Base-by-base conservation (phyloP, 108 stramenopile genomes). In the Skeletonema potamos region DNA sequence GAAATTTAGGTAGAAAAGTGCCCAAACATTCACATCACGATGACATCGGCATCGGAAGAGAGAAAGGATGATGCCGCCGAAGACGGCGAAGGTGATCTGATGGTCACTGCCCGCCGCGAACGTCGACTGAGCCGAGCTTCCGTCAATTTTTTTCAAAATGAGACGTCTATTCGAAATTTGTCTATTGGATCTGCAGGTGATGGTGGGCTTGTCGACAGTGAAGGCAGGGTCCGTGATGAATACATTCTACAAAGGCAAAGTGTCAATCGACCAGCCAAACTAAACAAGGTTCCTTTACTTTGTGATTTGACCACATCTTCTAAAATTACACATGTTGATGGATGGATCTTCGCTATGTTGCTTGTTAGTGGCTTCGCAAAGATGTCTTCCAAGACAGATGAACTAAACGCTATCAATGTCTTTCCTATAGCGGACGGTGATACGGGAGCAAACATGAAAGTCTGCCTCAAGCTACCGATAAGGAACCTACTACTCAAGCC, bases 391-490 rank as follows among this genome's bases (percentile, higher is more conserved):
- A 72, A 78, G 27, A 65, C 54, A 63, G 63, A 78, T 34, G 72
- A 80, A 22, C 60, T 80, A 12, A 80, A 80, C 58, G 61, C 59
- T 5, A 80, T 80, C 60, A 80, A 80, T 37, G 79, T 80, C 15
- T 80, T 74, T 46, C 79, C 79, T 12, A 80, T 80, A 58, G 68
- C 79, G 20, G 79, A 80, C 32, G 79, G 73, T 24, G 79, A 80
- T 27, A 80, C 79, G 3, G 79, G 79, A 13, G 73, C 79, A 18
- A 80, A 80, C 68, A 80, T 80, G 79, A 74, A 73, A 33, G 60
- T 80, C n/a, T 73, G 73, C 32, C 58, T 73, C 27, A 80, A 80
- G 34, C 32, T 78, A 15, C 77, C 77, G 13, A 26, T 64, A 7
- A 58, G 79, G 32, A 80, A 74, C 32, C 26, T 80, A 1, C 2